Evolutionary conservation across 2,329 filamentous ascomycete species (phyloP), one percentile per base, ranked within the genome.

Genomic region (Penicillium paneum): DNA sequence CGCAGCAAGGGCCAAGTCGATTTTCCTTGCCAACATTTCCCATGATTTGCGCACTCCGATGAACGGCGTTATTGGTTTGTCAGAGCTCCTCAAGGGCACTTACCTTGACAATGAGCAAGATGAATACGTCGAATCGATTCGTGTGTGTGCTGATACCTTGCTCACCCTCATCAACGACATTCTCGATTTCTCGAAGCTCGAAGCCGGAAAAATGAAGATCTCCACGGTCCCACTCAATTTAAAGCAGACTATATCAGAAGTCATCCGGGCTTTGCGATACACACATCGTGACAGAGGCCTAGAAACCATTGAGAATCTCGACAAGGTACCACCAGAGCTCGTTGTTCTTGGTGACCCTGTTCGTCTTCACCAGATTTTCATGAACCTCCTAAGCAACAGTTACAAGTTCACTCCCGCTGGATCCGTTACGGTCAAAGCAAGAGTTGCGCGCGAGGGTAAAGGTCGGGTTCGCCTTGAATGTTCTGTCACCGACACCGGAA

Each of bases 1-100:
- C 67, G 84, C 84, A 21, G 83, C 84, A 8, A 84, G 80, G 64
- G 83, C 83, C 1, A 99, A 99, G 76, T 97, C 94, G 0, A 79
- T 97, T 8, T 97, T 97, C 76, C 95, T 99, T 59, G 94, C 94
- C 17, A 97, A 97, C 65, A 96, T 97, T 47, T 86, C 82, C 1
- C 85, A 88, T 62, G 85, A 97, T 71, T 80, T 99, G 34, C 95
- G 96, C 69, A 99, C 94, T 1, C 94, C 94, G 0, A 80, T 97
- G 54, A 97, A 97, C 67, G 94, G 93, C 12, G 97, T 97, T 45
- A 80, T 99, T 65, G 94, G 94, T 32, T 82, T 86, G 73, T 83
- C 80, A 3, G 83, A 86, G 62, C 71, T 86, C 40, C 75, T 86
- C 21, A 86, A 86, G 62, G 77, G 77, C 8, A 86, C 82, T 10